A percentile compares a stretch with the other conserved stretches of the same genome.
These are phyloP conservation scores for Starmera quercuum DNA, from an alignment of 805 yeast species.

Conservation along the genomic window DNA sequence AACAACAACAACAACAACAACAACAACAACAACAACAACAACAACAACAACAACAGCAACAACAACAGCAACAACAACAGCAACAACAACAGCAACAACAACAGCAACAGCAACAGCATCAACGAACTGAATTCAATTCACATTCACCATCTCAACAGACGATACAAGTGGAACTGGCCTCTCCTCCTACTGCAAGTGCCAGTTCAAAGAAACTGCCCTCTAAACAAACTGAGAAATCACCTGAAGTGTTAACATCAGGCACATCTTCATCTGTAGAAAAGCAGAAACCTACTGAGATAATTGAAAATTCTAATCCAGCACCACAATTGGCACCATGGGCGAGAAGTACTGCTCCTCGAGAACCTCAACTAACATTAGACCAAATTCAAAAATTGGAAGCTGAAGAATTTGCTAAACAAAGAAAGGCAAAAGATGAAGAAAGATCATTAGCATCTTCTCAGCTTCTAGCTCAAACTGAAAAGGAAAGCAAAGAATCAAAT, in stretches of 20 bases:
- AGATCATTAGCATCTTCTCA: conserved; percentile 13
- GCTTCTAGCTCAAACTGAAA: conserved; percentile 12
- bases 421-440: conserved; percentile 25
- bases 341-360: conserved; percentile 13
- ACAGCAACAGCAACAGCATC: conserved; percentile 3
- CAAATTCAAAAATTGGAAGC: conserved; percentile 43
- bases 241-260: conserved; percentile 2
- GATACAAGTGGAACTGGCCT: not conserved
- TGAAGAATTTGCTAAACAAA: conserved; percentile 35
- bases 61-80: conserved; percentile 2
- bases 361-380: conserved; percentile 39
- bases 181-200: conserved; percentile 5
- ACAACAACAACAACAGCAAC: conserved; percentile 1
- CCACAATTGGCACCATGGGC: conserved; percentile 51
- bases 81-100: not conserved
- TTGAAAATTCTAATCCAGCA: conserved; percentile 2
- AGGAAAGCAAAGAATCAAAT: conserved; percentile 9
- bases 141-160: not conserved
- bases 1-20: not conserved
- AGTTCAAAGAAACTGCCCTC: conserved; percentile 3
- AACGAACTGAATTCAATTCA: not conserved
- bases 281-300: not conserved
- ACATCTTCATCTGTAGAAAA: not conserved
- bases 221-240: conserved; percentile 5
- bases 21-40: not conserved